Base-by-base conservation (phyloP, 179 eudicot genomes). In the Silene noctiflora region DNA sequence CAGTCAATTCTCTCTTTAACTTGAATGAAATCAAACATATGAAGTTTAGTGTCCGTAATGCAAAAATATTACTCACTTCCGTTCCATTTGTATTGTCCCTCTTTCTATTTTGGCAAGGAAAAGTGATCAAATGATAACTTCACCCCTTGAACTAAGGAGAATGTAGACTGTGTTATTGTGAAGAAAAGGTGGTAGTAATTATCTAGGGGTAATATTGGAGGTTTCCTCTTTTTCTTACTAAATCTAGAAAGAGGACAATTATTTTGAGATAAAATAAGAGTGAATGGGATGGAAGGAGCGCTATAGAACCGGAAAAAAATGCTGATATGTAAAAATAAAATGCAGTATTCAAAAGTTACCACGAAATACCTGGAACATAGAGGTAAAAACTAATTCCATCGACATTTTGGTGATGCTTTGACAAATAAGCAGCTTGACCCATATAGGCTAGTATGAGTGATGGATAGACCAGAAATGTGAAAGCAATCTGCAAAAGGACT, bases 371-470 rank as follows among this genome's bases (percentile, higher is more conserved):
- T 82, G 98, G 98, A 64, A 94, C 97, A 1, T 95, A 90, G 67
- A 90, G 91, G 81, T 94, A 94, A 76, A 87, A 94, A 46, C 89
- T 86, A 60, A 94, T 92, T 76, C 86, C 88, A 73, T 82, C 76
- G 61, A 76, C 85, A 33, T 87, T 88, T 67, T 86, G 81, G 77
- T 94, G 98, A 77, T 94, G 92, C 88, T 39, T 85, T 72, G 98
- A 94, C 77, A 90, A 79, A 83, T 88, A 94, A 64, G 98, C 98
- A 70, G 97, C 98, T 90, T 94, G 96, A 51, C 97, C 98, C 98
- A 94, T 94, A 61, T 94, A 94, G 51, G 92, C 96, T 78, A 94
- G 84, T 78, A 90, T 90, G 46, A 94, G 89, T 7, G 98, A 87
- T 33, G 98, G 98, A 86, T 94, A 94, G 61, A 94, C 97, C 83